Base-by-base conservation (phyloP, 768 basidiomycete genomes). In the Roridomyces roridus region DNA sequence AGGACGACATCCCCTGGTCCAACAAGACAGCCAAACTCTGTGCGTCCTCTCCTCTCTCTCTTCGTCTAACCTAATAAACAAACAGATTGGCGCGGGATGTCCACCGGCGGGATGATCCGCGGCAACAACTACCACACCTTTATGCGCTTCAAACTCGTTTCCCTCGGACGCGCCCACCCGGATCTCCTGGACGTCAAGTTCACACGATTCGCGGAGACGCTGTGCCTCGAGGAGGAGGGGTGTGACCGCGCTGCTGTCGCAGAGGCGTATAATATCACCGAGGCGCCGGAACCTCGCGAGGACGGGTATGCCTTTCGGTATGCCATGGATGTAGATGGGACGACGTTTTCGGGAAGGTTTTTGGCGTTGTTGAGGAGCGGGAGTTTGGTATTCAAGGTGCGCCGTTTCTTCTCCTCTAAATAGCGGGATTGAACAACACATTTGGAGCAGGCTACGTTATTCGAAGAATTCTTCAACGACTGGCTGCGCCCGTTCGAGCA, bases 11-110 rank as follows among this genome's bases (percentile, higher is more conserved):
- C 6, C 29, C 29, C 7, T 31, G 29, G 29, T 6, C 6, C 7
- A 14, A 31, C 29, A 31, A 31, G 29, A 31, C 6, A 14, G 7
- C 29, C 7, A 6, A 31, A 14, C 29, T 31, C 29, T 31, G 29
- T 31, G 29, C 29, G 29, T 31, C 29, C 14, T 14, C 14, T 31
- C 7, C 29, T 31, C 29, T 31, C 7, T 14, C 29, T 14, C 29
- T 31, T 31, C 29, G 14, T 6, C 29, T 31, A 14, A 31, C 14
- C 29, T 31, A 31, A 31, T 31, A 14, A 53, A 44, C 11, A 53
- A 44, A 6, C 23, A 44, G 20, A 53, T 29, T 53, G 51, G 51
- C 51, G 51, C n/a, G 51, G 51, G 5, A 35, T n/a, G 2, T n/a
- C 51, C 5, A 18, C 41, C 5, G 51, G 51, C 6, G 51, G 51